phyloP scores from a whole-genome alignment of 73 alveolate species.

The Paramecium bursaria region DNA sequence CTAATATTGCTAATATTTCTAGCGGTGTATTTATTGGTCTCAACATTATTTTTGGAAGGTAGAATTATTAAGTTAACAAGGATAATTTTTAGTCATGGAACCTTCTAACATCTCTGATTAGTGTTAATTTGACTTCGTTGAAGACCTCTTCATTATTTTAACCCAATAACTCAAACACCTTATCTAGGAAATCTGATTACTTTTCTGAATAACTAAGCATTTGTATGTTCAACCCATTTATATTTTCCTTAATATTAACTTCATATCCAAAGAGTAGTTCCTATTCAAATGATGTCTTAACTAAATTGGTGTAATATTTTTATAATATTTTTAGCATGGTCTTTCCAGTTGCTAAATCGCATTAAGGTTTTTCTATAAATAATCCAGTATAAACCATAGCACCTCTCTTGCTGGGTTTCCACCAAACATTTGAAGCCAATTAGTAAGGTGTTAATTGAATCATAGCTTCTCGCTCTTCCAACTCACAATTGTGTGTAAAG shows the following conservation, averaged over 20 bases:
- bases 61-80: background rate
- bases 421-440: conserved; percentile 36
- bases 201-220: conserved; percentile 57
- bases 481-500: background rate
- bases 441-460: background rate
- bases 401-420: conserved; percentile 51
- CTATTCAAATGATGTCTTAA: conserved; percentile 1
- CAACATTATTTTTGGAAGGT: conserved; percentile 6
- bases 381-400: conserved; percentile 56
- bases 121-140: conserved; percentile 2
- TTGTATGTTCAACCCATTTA: conserved; percentile 34
- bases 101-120: conserved; percentile 46
- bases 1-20: conserved; percentile 14
- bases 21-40: conserved; percentile 32
- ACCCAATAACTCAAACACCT: conserved; percentile 39
- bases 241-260: conserved; percentile 20
- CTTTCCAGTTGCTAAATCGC: background rate
- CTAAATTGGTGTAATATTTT: conserved; percentile 26
- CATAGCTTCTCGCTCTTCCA: background rate
- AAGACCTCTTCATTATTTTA: conserved; percentile 11
- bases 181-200: conserved; percentile 32
- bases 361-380: conserved; percentile 58
- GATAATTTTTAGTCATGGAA: conserved; percentile 52
- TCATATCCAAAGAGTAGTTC: conserved; percentile 41
- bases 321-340: conserved; percentile 30